Evolutionary conservation across 2,329 filamentous ascomycete genomes (phyloP).

Genomic region (Hypoxylon sp.): DNA sequence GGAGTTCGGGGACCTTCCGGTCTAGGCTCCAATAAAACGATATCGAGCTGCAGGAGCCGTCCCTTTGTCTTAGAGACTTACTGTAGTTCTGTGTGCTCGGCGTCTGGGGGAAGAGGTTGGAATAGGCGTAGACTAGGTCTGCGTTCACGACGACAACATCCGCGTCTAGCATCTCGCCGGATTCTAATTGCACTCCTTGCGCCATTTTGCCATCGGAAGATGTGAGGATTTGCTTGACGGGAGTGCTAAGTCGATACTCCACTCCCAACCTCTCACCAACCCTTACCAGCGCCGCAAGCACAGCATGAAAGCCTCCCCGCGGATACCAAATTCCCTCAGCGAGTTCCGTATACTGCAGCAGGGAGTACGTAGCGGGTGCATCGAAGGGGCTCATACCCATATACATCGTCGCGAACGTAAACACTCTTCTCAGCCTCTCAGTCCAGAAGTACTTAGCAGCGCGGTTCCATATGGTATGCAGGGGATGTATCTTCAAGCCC

Average conservation of each 20-base stretch:
- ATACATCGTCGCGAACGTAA: constrained; percentile 86
- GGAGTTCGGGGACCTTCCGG: constrained; percentile 72
- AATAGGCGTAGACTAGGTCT: constrained; percentile 82
- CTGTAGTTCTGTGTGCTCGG: constrained; percentile 53
- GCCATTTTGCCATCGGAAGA: constrained; percentile 66
- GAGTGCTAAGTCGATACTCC: constrained; percentile 71
- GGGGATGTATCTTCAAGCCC: constrained; percentile 75
- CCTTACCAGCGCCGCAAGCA: constrained; percentile 74
- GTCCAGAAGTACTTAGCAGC: constrained; percentile 78
- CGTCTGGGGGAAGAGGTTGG: constrained; percentile 73
- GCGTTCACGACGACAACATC: constrained; percentile 80
- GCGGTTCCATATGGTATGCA: constrained; percentile 78
- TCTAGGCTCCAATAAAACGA: constrained; percentile 83
- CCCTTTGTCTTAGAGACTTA: constrained; percentile 61
- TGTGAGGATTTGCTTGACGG: constrained; percentile 70
- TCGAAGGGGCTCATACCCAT: constrained; percentile 86
- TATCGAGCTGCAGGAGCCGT: constrained; percentile 78
- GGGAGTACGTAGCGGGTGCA: constrained; percentile 79
- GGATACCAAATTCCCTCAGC: constrained; percentile 85
- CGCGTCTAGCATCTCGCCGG: constrained; percentile 71
- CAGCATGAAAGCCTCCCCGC: constrained; percentile 76
- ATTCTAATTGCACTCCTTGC: constrained; percentile 71
- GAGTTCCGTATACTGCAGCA: constrained; percentile 82
- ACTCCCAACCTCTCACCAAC: constrained; percentile 75
- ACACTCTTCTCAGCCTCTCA: constrained; percentile 77